Base-by-base conservation (phyloP, 2,329 filamentous ascomycete genomes). In the Amylocarpus encephaloides region DNA sequence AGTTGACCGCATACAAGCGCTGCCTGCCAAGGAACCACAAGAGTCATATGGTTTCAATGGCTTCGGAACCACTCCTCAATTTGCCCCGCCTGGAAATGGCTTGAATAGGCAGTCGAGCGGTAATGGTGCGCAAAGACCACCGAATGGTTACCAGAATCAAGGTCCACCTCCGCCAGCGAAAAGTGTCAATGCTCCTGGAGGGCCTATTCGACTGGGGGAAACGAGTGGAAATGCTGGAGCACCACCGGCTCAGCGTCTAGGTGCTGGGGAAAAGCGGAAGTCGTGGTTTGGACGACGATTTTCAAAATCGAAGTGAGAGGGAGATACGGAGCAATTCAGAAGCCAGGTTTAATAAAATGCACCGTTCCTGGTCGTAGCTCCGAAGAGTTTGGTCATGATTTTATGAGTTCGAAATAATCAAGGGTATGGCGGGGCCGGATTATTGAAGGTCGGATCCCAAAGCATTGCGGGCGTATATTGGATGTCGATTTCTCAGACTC, bases 231-330 rank as follows among this genome's bases (percentile, higher is more conserved):
- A 58, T 46, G 51, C 51, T 40, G 43, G 36, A 12, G 39, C 49
- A 38, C 46, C 50, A 39, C 44, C 53, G 46, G 30, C 42, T 9
- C 49, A 52, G 40, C 41, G 35, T 19, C 57, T 46, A 15, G 48
- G 55, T 3, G 52, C 43, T 15, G 51, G 62, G 48, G 85, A 90
- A 53, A 95, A 95, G 76, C 78, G 87, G 57, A 91, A 90, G 77
- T 93, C 90, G 66, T 95, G 91, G 89, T 83, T 97, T 62, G 82
- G 86, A 64, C 81, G 83, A 61, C 78, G 83, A 49, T 93, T 95
- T 68, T 93, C 86, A 75, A 90, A 76, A 65, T 66, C 67, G 49
- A 71, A 68, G 64, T 57, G 18, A 12, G 38, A 30, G n/a, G n/a
- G 3, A 2, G 13, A 11, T 45, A n/a, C n/a, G n/a, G 34, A 10